phyloP scores from a whole-genome alignment of 1,139 yeast genomes.

The Suhomyces choctaworum region DNA sequence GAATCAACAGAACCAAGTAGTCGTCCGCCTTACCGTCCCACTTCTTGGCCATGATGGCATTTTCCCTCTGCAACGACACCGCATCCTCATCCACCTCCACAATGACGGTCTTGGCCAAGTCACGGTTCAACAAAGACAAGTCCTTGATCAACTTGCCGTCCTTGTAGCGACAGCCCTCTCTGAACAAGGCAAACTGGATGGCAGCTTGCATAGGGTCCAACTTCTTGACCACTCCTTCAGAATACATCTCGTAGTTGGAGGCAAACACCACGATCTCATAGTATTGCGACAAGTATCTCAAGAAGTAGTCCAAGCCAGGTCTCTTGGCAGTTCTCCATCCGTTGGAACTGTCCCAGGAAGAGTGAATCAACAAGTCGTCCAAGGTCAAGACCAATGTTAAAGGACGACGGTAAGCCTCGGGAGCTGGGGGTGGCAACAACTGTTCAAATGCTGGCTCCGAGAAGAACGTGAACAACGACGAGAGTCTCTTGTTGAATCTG shows the following conservation, averaged over 20 bases:
- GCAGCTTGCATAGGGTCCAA: constrained; percentile 92
- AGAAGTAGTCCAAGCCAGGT: constrained; percentile 96
- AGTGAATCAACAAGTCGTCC: constrained; percentile 87
- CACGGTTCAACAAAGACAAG: constrained; percentile 86
- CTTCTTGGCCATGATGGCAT: constrained; percentile 76
- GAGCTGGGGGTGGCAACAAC: constrained; percentile 82
- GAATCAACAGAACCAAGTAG: constrained; percentile 73
- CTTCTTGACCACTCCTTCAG: constrained; percentile 82
- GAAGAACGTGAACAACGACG: constrained; percentile 78
- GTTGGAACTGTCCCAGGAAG: constrained; percentile 86
- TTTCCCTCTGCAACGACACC: constrained; percentile 84
- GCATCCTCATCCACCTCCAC: constrained; percentile 78
- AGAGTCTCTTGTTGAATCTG: constrained; percentile 69
- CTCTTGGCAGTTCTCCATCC: constrained; percentile 99
- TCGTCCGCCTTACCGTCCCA: constrained; percentile 92
- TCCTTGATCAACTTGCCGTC: constrained; percentile 89
- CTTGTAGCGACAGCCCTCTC: constrained; percentile 88
- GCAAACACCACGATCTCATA: constrained; percentile 93
- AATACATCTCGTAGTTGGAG: constrained; percentile 79
- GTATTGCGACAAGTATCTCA: constrained; percentile 91
- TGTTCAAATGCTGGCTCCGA: constrained; percentile 94
- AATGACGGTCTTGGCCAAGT: constrained; percentile 73
- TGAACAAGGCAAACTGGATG: constrained; percentile 80
- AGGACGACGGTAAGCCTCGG: constrained; percentile 92
- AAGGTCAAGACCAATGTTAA: constrained; percentile 83